Evolutionary conservation across 257 asterid species (phyloP).

Genomic region (Datura wrightii): DNA sequence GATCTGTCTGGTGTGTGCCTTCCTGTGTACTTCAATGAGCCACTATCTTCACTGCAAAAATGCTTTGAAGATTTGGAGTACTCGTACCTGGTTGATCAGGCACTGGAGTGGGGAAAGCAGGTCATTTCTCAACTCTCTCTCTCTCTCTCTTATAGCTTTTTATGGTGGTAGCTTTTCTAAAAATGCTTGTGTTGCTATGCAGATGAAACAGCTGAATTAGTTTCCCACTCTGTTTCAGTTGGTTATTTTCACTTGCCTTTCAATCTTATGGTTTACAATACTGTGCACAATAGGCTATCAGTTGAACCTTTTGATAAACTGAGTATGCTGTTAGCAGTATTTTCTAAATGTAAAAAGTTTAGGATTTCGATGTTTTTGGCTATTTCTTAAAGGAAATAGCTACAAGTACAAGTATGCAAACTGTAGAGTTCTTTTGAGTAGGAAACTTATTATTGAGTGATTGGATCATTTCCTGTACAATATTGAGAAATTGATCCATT

Average conservation of each 20-base stretch:
- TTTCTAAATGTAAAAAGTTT: background rate
- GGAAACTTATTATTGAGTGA: background rate
- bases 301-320: constrained; percentile 9
- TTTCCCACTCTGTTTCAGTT: constrained; percentile 2
- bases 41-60: constrained; percentile 94
- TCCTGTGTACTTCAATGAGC: constrained; percentile 98
- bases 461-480: background rate
- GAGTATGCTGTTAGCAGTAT: background rate
- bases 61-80: constrained; percentile 98
- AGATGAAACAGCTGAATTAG: background rate
- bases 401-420: background rate
- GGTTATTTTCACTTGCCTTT: background rate
- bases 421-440: background rate
- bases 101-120: constrained; percentile 95
- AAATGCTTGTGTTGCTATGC: background rate
- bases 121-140: constrained; percentile 48
- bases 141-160: constrained; percentile 19
- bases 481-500: constrained; percentile 1
- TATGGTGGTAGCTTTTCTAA: background rate
- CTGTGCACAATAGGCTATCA: constrained; percentile 2
- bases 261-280: background rate
- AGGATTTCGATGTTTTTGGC: background rate
- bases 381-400: constrained; percentile 15
- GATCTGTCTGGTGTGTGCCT: constrained; percentile 99
- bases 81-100: constrained; percentile 89